A percentile compares a stretch with the other conserved stretches of the same genome.
Conservation (phyloP, 805 yeast genomes). For the Lipomyces chichibuensis region DNA sequence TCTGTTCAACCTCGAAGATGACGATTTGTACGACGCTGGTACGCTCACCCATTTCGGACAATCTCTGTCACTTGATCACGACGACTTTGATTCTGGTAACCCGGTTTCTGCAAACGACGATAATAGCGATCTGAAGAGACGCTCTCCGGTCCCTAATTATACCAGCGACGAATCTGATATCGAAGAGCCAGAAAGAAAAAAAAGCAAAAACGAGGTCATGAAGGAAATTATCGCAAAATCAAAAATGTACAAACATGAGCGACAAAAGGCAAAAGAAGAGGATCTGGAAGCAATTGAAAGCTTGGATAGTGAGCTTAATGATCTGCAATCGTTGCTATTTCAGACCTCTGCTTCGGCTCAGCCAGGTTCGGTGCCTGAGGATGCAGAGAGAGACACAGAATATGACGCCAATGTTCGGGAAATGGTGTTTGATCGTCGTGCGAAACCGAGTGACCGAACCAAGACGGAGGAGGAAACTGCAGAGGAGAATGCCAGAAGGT, state of each 20-base stretch:
- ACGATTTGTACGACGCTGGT: slow-evolving; percentile 50
- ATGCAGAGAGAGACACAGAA: slow-evolving; percentile 36
- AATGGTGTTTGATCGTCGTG: slow-evolving; percentile 48
- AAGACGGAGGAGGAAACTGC: slow-evolving; percentile 50
- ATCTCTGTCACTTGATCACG: slow-evolving; percentile 58
- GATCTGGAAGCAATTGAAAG: slow-evolving; percentile 45
- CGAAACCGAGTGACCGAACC: slow-evolving; percentile 49
- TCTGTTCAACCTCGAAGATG: slow-evolving; percentile 75
- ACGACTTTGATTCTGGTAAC: slow-evolving; percentile 52
- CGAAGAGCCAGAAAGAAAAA: slow-evolving; percentile 45
- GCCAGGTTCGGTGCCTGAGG: not conserved
- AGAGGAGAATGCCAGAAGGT: slow-evolving; percentile 43
- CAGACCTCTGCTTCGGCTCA: slow-evolving; percentile 3
- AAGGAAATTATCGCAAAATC: slow-evolving; percentile 50
- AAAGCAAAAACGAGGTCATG: slow-evolving; percentile 50
- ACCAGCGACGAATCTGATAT: slow-evolving; percentile 39
- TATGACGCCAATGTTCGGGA: slow-evolving; percentile 47
- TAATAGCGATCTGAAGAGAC: slow-evolving; percentile 34
- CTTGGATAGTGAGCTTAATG: slow-evolving; percentile 46
- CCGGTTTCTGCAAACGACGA: slow-evolving; percentile 44
- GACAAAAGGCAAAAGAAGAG: slow-evolving; percentile 48
- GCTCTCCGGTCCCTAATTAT: not conserved
- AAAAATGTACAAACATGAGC: slow-evolving; percentile 48
- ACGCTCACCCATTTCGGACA: slow-evolving; percentile 81
- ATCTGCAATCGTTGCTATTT: slow-evolving; percentile 31